Evolutionary conservation across 106 monocot genomes (phyloP), one percentile per base, ranked within the genome.

Genomic region (Posidonia australis): DNA sequence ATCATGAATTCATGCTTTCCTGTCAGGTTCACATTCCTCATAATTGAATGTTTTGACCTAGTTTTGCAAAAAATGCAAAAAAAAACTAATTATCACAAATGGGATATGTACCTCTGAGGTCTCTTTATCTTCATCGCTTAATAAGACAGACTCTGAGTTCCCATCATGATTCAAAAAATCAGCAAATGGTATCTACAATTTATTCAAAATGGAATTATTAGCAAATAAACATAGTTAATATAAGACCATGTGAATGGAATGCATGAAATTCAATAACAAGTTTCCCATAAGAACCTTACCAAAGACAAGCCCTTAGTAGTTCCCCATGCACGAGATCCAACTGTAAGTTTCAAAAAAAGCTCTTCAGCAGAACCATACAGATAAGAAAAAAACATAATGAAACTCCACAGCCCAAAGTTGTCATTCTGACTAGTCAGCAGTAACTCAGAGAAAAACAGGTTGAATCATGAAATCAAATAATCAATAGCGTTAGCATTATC

Each of bases 141-240:
- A 49, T 68, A 93, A 77, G 29, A 78, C 48, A 58, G 85, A 56
- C 44, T 76, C 78, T 13, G 82, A 88, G 49, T 25, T 31, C 24
- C 84, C 85, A 75, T 93, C 85, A 73, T 93, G 92, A 69, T 93
- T 93, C 20, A 88, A 65, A 72, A 80, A 85, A 88, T 93, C 92
- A 85, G 92, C 92, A 88, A 88, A 93, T 76, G 92, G 92, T 24
- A 93, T 82, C 92, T 93, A 83, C 59, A 83, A 64, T 65, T 51
- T 44, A 58, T 44, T 46, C 44, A 67, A n/a, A 69, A 74, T 57
- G 19, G 23, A 36, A 48, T n/a, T 42, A 41, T 31, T 20, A 51
- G 17, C 3, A 46, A 7, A 63, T 12, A 30, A 17, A 63, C 10
- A 57, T 27, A 65, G 10, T 25, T 22, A 44, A 44, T 55, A 10